Evolutionary conservation across 495 filamentous ascomycete species (phyloP).

Genomic region (Daldinia vernicosa): DNA sequence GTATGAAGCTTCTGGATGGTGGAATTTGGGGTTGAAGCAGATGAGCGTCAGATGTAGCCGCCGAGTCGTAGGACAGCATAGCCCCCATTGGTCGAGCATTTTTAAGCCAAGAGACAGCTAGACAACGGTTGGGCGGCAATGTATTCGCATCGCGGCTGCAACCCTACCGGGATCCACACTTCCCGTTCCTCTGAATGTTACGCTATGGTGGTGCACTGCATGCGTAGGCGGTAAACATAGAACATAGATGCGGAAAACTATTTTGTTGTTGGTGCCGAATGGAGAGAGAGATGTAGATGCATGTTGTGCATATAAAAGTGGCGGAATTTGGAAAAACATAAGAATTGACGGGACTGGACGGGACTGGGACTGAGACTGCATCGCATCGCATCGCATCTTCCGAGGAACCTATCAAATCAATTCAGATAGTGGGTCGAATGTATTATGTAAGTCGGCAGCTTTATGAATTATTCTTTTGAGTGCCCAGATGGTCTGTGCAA

Average conservation of each 20-base stretch:
- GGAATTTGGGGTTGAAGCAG: slow-evolving; percentile 39
- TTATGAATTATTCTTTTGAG: neutral
- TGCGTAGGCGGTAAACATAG: slow-evolving; percentile 22
- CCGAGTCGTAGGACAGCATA: slow-evolving; percentile 29
- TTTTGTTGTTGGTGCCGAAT: slow-evolving; percentile 11
- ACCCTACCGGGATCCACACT: slow-evolving; percentile 35
- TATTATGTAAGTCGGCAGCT: neutral
- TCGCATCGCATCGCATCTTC: neutral
- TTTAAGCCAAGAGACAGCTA: slow-evolving; percentile 18
- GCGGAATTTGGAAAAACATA: neutral
- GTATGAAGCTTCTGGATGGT: slow-evolving; percentile 41
- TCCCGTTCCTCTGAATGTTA: slow-evolving; percentile 29
- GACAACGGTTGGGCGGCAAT: slow-evolving; percentile 42
- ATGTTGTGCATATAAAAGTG: slow-evolving; percentile 2
- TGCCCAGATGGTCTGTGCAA: no score
- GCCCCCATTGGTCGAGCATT: slow-evolving; percentile 24
- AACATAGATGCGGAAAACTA: slow-evolving; percentile 12
- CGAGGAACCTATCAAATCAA: neutral
- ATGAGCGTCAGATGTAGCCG: slow-evolving; percentile 45
- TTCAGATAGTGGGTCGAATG: neutral
- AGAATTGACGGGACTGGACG: neutral
- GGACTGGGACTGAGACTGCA: neutral
- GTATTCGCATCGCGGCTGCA: slow-evolving; percentile 44
- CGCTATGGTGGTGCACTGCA: slow-evolving; percentile 7
- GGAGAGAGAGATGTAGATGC: no score